These are phyloP conservation scores for Russula brevipes DNA, from an alignment of 768 basidiomycete genomes.

Conservation along the genomic window DNA sequence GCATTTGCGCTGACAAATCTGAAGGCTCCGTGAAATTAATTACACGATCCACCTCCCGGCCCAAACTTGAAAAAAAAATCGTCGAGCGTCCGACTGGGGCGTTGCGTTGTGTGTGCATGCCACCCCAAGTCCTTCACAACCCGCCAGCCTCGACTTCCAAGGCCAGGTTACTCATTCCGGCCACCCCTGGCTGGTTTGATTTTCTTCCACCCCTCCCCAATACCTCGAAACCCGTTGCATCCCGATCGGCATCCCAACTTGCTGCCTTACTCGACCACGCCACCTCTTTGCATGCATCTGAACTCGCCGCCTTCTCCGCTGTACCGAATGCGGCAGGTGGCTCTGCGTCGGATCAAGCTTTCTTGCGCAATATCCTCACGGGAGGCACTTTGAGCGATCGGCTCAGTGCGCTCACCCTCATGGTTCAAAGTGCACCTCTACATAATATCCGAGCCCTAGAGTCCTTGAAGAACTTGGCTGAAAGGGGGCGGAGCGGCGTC, in stretches of 20 bases:
- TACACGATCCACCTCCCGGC: too few species aligned
- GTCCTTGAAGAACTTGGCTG: conserved; percentile 67
- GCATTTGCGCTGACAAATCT: too few species aligned
- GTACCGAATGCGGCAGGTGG: conserved; percentile 39
- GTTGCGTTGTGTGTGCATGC: not conserved
- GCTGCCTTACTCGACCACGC: conserved; percentile 44
- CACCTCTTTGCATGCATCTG: conserved; percentile 41
- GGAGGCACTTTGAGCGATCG: conserved; percentile 37
- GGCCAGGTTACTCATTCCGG: conserved; percentile 31
- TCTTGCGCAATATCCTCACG: conserved; percentile 13
- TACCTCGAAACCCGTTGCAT: conserved; percentile 29
- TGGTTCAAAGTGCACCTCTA: conserved; percentile 53
- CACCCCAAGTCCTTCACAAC: not conserved
- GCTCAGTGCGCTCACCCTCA: conserved; percentile 40
- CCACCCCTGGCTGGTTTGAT: conserved; percentile 52
- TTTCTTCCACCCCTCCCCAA: conserved; percentile 40
- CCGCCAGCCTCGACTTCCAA: conserved; percentile 13
- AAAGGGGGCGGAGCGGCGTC: conserved; percentile 73
- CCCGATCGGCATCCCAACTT: conserved; percentile 43
- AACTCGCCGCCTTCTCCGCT: conserved; percentile 47
- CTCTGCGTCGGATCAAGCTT: conserved; percentile 10
- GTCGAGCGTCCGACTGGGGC: not conserved
- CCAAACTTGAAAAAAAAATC: too few species aligned
- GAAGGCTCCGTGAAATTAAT: too few species aligned
- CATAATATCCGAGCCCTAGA: conserved; percentile 82